A percentile compares a stretch with the other conserved stretches of the same genome.
Conservation (phyloP, 768 basidiomycete genomes). For the Neoboletus magnificus region DNA sequence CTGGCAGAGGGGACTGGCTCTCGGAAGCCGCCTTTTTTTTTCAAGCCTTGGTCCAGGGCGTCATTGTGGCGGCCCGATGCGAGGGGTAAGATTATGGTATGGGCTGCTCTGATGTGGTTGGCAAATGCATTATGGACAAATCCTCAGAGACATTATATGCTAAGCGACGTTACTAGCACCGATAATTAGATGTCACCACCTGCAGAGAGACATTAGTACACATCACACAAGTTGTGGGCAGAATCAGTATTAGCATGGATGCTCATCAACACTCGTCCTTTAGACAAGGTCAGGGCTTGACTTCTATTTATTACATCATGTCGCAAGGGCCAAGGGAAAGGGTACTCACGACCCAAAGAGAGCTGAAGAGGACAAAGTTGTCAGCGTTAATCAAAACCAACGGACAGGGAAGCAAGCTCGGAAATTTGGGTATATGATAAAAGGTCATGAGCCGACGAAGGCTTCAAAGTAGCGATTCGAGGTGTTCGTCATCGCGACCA, state of each 20-base stretch:
- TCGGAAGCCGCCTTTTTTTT: slow-evolving; percentile 17
- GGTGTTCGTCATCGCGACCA: slow-evolving; percentile 55
- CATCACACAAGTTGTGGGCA: background rate
- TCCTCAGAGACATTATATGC: slow-evolving; percentile 12
- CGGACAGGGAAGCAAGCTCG: slow-evolving; percentile 40
- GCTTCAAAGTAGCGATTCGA: slow-evolving; percentile 90
- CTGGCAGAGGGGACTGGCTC: slow-evolving; percentile 36
- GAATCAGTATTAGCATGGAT: slow-evolving; percentile 89
- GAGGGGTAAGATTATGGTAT: slow-evolving; percentile 40
- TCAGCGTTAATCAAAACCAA: slow-evolving; percentile 11
- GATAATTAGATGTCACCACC: background rate
- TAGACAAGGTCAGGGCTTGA: slow-evolving; percentile 85
- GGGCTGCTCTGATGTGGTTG: slow-evolving; percentile 55
- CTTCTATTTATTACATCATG: slow-evolving; percentile 80
- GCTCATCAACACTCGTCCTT: slow-evolving; percentile 72
- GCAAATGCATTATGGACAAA: slow-evolving; percentile 60
- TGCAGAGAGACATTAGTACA: slow-evolving; percentile 17
- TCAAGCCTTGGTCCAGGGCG: slow-evolving; percentile 31
- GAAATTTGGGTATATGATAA: slow-evolving; percentile 91
- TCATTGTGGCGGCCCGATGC: slow-evolving; percentile 38
- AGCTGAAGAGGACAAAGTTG: background rate
- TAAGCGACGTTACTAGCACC: background rate
- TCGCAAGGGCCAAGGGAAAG: slow-evolving; percentile 10
- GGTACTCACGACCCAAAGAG: slow-evolving; percentile 33
- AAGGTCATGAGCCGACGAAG: slow-evolving; percentile 57